These are phyloP conservation scores for Pleurotus platypus DNA, from an alignment of 768 basidiomycete species.

Conservation along the genomic window DNA sequence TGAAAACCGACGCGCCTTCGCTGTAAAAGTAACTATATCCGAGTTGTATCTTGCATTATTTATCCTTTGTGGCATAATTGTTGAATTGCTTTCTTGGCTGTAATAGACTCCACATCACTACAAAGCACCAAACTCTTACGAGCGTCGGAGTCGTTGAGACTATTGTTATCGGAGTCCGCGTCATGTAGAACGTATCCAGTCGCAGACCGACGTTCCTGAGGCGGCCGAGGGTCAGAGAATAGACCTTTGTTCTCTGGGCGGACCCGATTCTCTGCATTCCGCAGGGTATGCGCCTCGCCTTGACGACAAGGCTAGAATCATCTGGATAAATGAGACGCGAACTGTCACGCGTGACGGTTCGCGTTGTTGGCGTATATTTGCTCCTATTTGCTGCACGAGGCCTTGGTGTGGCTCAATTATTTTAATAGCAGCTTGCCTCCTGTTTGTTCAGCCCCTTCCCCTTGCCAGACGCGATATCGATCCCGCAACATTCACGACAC, in stretches of 20 bases:
- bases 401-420: conserved; percentile 2
- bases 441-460: not conserved
- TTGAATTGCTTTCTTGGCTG: conserved; percentile 1
- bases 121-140: not conserved
- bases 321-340: conserved; percentile 5
- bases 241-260: too few species aligned
- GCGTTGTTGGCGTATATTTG: conserved; percentile 1
- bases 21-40: not conserved
- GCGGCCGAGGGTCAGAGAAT: too few species aligned
- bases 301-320: conserved; percentile 1
- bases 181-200: too few species aligned
- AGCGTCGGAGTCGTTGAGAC: too few species aligned
- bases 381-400: conserved; percentile 5
- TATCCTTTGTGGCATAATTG: not conserved
- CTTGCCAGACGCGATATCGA: not conserved
- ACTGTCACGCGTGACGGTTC: conserved; percentile 4
- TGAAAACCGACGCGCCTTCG: conserved; percentile 33
- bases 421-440: not conserved
- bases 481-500: not conserved
- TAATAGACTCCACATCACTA: not conserved
- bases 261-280: too few species aligned
- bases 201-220: too few species aligned
- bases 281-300: not conserved
- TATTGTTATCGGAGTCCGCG: too few species aligned
- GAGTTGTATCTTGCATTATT: not conserved